Evolutionary conservation across 108 stramenopile species (phyloP).

Genomic region (Nitzschia putrida): DNA sequence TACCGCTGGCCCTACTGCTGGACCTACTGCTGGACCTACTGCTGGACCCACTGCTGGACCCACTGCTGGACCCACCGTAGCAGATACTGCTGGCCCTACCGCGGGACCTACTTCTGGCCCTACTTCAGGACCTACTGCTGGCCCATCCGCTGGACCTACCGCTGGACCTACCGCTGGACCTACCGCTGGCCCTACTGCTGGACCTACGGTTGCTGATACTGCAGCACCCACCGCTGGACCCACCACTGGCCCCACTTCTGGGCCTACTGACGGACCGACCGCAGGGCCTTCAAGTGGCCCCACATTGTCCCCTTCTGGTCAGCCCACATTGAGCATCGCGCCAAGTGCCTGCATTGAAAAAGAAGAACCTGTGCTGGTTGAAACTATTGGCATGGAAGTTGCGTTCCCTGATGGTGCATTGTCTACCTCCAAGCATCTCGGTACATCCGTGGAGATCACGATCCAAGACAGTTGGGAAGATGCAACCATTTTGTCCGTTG

Average conservation of each 20-base stretch:
- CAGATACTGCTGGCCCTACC: background rate
- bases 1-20: too few relatives aligned
- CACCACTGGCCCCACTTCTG: background rate
- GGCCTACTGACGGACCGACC: constrained; percentile 19
- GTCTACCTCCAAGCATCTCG: background rate
- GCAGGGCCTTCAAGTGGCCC: constrained; percentile 6
- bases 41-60: constrained; percentile 2
- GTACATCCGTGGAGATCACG: background rate
- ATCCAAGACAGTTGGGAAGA: background rate
- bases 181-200: too few relatives aligned
- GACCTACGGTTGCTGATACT: too few relatives aligned
- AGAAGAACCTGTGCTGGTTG: background rate
- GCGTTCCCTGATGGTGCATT: background rate
- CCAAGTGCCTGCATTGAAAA: background rate
- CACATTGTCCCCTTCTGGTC: too few relatives aligned
- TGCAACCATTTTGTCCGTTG: background rate
- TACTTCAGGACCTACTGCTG: background rate
- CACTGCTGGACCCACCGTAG: background rate
- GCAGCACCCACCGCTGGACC: too few relatives aligned
- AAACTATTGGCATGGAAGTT: background rate
- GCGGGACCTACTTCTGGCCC: background rate
- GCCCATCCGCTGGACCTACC: background rate
- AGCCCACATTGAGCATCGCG: background rate
- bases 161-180: background rate
- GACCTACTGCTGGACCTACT: constrained; percentile 3